Evolutionary conservation across 1,139 yeast species (phyloP).

Genomic region (Protomyces lactucae-debilis): DNA sequence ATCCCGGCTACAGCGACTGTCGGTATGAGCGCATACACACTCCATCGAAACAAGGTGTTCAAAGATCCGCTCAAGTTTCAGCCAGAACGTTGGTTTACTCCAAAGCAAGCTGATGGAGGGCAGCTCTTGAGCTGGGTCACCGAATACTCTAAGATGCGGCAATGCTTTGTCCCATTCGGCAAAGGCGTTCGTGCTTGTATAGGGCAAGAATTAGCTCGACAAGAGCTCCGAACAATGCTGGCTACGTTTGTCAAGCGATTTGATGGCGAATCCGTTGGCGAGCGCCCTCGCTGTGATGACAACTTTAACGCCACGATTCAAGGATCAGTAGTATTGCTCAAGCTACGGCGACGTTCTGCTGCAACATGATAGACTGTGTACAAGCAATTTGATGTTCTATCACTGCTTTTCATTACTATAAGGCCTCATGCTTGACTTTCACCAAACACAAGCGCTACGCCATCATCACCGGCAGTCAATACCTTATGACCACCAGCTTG

Average conservation of each 20-base stretch:
- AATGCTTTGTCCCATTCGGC: slow-evolving; percentile 14
- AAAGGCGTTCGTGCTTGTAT: slow-evolving; percentile 20
- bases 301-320: slow-evolving; percentile 17
- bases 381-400: no score
- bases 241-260: not conserved
- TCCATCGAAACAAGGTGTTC: slow-evolving; percentile 16
- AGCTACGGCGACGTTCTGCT: not conserved
- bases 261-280: slow-evolving; percentile 1
- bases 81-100: slow-evolving; percentile 8
- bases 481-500: slow-evolving; percentile 62
- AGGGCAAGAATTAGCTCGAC: slow-evolving; percentile 18
- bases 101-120: not conserved
- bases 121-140: not conserved
- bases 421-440: not conserved
- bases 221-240: slow-evolving; percentile 8
- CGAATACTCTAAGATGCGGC: not conserved
- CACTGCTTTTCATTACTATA: no score
- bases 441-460: slow-evolving; percentile 63
- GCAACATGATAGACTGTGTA: no score
- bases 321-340: not conserved
- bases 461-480: slow-evolving; percentile 97
- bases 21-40: slow-evolving; percentile 13
- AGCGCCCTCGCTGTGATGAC: not conserved
- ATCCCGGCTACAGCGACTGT: slow-evolving; percentile 17
- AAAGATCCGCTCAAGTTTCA: slow-evolving; percentile 1